Base-by-base conservation (phyloP, 116 monocot genomes). In the Posidonia oceanica region DNA sequence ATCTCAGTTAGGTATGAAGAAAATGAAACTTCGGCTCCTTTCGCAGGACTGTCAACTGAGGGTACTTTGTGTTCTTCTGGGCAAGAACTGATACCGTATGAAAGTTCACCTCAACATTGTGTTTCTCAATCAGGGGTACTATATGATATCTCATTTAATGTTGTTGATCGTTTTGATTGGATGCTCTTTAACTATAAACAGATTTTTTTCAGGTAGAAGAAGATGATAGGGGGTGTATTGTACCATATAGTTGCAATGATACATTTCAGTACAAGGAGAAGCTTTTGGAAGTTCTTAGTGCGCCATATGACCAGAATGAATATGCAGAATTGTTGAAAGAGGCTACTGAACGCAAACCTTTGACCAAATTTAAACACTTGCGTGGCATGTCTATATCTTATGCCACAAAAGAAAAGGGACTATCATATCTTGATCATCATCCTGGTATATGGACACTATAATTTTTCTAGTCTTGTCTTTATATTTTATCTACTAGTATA, bases 351-450 rank as follows among this genome's bases (percentile, higher is more conserved):
- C 76, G 80, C 15, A 78, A 75, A 60, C 80, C 79, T 58, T 15
- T 79, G 11, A 66, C 22, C 0, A 80, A 73, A 67, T 71, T 74
- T 5, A 89, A 75, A 67, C 83, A 83, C 69, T 66, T 89, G 58
- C 75, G 85, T 23, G 72, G 56, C 7, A 68, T 55, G 55, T 80
- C 85, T 29, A 78, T 64, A 72, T 72, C 76, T 3, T 85, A 83
- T 74, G 57, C 29, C 2, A 89, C 88, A 38, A 39, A 72, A 6
- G 72, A 72, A 59, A 36, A 64, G 48, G 85, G 88, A 3, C 40
- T 67, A 7, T 82, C 88, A 66, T 85, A 80, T 83, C 72, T 89
- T 72, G 85, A 89, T 70, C 77, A 85, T 69, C 78, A 80, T 76
- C 85, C 83, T 74, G 88, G 88, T 89, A 76, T 69, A 13, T 21